Evolutionary conservation across 495 filamentous ascomycete species (phyloP).

Genomic region (Xylaria grammica): DNA sequence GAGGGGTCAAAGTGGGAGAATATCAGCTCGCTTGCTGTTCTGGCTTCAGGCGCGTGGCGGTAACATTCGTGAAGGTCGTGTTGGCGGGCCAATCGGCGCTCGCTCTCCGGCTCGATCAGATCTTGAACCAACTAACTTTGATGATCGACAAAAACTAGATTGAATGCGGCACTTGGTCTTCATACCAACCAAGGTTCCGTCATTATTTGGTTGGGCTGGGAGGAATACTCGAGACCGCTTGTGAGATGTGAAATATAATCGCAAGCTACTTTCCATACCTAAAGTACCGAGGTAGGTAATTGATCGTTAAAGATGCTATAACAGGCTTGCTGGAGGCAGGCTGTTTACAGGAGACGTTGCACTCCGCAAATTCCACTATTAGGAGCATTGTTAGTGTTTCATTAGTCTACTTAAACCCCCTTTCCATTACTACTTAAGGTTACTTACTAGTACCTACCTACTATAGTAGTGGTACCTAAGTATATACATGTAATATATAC

Average conservation of each 20-base stretch:
- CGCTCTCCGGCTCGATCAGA: neutral
- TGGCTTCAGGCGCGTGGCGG: neutral
- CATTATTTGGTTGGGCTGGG: conserved; percentile 1
- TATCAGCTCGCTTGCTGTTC: conserved; percentile 13
- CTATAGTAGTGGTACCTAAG: too few relatives aligned
- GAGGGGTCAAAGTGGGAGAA: neutral
- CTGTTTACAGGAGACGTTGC: too few relatives aligned
- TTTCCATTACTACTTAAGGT: too few relatives aligned
- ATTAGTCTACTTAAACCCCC: too few relatives aligned
- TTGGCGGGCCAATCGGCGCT: neutral
- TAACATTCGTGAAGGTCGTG: conserved; percentile 18
- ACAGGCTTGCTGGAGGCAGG: neutral
- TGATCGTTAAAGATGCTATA: too few relatives aligned
- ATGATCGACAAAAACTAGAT: neutral
- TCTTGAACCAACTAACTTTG: neutral
- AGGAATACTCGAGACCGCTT: neutral
- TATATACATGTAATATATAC: too few relatives aligned
- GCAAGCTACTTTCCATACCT: neutral
- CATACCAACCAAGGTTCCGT: too few relatives aligned
- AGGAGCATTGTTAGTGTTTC: too few relatives aligned
- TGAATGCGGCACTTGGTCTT: neutral
- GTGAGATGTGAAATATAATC: neutral
- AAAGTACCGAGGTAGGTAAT: too few relatives aligned
- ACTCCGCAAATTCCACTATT: too few relatives aligned
- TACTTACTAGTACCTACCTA: too few relatives aligned